Conservation (phyloP, 129 eudicot genomes). For the Heracleum sosnowskyi region DNA sequence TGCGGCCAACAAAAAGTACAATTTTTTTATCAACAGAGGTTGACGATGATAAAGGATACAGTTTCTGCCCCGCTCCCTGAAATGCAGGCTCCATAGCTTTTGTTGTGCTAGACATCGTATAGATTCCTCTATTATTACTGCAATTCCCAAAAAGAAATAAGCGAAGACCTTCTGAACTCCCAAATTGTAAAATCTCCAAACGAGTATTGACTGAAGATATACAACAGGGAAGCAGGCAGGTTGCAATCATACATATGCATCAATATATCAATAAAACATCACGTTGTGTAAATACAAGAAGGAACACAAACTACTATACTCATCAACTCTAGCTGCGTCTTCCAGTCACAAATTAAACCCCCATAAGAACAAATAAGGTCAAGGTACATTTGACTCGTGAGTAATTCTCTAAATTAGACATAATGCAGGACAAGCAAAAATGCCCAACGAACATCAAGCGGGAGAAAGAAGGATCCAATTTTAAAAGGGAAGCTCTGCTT, state of each 20-base stretch:
- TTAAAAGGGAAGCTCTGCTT: neutral
- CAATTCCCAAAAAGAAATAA: neutral
- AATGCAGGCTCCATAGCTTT: constrained; percentile 96
- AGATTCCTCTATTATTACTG: constrained; percentile 10
- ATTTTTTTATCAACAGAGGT: constrained; percentile 10
- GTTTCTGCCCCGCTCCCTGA: constrained; percentile 84
- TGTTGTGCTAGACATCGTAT: constrained; percentile 64
- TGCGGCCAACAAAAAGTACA: neutral
- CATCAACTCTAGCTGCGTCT: neutral
- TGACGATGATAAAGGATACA: constrained; percentile 63
- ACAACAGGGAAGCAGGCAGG: neutral
- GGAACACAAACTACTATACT: neutral
- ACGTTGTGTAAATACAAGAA: no score
- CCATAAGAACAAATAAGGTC: neutral
- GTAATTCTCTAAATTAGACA: neutral
- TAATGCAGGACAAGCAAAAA: neutral
- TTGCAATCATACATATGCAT: neutral
- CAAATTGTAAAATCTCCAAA: constrained; percentile 4
- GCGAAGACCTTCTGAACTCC: constrained; percentile 9
- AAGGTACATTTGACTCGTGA: neutral
- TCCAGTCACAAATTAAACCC: neutral
- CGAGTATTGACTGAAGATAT: neutral
- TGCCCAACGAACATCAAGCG: neutral
- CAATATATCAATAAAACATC: neutral
- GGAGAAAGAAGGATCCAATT: neutral